These are phyloP conservation scores for Candida andamanensis DNA, from an alignment of 805 yeast species.

Conservation along the genomic window DNA sequence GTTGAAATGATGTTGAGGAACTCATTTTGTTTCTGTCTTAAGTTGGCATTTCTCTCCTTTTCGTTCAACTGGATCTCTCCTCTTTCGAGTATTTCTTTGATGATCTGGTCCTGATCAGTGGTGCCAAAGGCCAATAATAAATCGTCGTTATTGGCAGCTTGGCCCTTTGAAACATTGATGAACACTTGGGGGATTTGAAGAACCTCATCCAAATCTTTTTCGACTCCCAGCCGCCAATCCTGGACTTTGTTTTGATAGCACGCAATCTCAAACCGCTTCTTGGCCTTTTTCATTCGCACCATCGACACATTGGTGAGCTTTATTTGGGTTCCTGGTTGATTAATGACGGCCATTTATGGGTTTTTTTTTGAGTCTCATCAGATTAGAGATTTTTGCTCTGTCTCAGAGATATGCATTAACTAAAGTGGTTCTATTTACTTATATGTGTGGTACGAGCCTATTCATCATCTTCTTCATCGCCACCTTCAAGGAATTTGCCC, in stretches of 20 bases:
- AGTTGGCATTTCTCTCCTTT: slow-evolving; percentile 78
- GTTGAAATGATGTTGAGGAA: slow-evolving; percentile 78
- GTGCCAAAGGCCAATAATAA: slow-evolving; percentile 68
- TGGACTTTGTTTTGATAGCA: slow-evolving; percentile 97
- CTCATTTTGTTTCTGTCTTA: slow-evolving; percentile 72
- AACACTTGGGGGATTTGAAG: slow-evolving; percentile 95
- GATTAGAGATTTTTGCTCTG: too few species aligned
- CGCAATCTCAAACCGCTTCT: slow-evolving; percentile 89
- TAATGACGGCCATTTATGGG: slow-evolving; percentile 48
- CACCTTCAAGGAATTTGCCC: slow-evolving; percentile 50
- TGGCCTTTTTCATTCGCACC: slow-evolving; percentile 86
- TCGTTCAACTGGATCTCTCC: slow-evolving; percentile 95
- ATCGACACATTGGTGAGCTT: slow-evolving; percentile 90
- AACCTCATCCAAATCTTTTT: slow-evolving; percentile 92
- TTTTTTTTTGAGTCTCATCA: too few species aligned
- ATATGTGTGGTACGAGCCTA: slow-evolving; percentile 20
- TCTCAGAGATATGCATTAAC: background rate
- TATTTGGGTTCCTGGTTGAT: slow-evolving; percentile 87
- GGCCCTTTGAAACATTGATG: slow-evolving; percentile 89
- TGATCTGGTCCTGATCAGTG: slow-evolving; percentile 67
- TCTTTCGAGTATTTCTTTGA: slow-evolving; percentile 75
- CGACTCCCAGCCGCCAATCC: slow-evolving; percentile 84
- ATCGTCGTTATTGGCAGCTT: slow-evolving; percentile 85
- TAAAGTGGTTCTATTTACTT: too few species aligned
- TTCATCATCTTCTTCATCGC: slow-evolving; percentile 57